Percentiles rank a stretch among this genome's conserved stretches.
These are phyloP conservation scores for Fusarium bulbicola DNA, from an alignment of 2,329 filamentous ascomycete species.

Conservation along the genomic window DNA sequence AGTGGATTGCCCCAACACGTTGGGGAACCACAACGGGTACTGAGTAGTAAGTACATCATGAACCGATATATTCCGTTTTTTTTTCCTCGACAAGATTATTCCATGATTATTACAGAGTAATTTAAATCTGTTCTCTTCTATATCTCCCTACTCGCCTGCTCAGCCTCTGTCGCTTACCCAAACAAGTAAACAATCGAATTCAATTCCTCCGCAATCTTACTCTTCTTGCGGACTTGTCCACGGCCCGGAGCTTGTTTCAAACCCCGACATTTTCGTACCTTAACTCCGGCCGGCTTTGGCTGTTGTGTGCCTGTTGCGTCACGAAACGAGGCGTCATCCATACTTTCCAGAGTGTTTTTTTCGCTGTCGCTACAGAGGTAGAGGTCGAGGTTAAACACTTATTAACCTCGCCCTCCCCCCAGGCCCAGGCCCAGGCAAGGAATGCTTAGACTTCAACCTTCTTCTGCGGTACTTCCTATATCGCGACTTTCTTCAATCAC, in stretches of 20 bases:
- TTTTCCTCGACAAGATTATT: not conserved
- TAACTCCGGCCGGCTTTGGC: constrained; percentile 36
- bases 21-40: constrained; percentile 29
- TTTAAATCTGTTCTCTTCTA: not conserved
- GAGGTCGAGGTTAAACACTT: constrained; percentile 34
- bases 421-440: constrained; percentile 42
- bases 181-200: constrained; percentile 22
- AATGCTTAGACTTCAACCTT: constrained; percentile 57
- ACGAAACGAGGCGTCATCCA: constrained; percentile 40
- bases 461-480: constrained; percentile 52
- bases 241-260: constrained; percentile 34
- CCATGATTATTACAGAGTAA: not conserved
- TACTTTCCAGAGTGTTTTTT: constrained; percentile 27
- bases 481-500: constrained; percentile 51
- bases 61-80: constrained; percentile 43
- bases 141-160: not conserved
- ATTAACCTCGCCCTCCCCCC: constrained; percentile 36
- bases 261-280: constrained; percentile 28
- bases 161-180: constrained; percentile 1
- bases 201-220: constrained; percentile 11
- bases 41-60: constrained; percentile 25
- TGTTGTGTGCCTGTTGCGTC: constrained; percentile 11
- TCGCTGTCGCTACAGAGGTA: constrained; percentile 28
- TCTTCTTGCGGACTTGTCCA: constrained; percentile 29
- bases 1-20: constrained; percentile 40